Evolutionary conservation across 345 rosid species (phyloP).

Genomic region (Lepidium didymum): DNA sequence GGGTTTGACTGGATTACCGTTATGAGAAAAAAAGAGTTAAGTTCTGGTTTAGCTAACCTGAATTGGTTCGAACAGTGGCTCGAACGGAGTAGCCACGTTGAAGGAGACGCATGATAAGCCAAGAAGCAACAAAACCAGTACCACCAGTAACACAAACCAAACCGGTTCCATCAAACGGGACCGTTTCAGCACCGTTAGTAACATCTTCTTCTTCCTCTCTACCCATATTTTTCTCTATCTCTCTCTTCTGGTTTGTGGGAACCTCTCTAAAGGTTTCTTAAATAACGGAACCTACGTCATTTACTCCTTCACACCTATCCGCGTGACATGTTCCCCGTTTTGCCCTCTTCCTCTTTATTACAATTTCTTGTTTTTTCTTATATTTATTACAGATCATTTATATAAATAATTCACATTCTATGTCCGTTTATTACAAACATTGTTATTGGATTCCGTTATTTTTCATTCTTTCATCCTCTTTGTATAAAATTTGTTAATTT

Average conservation of each 20-base stretch:
- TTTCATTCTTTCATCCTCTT: slow-evolving; percentile 27
- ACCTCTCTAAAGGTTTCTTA: slow-evolving; percentile 29
- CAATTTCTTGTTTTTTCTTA: background rate
- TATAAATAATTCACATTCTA: slow-evolving; percentile 26
- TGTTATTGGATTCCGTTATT: slow-evolving; percentile 36
- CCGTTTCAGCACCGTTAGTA: slow-evolving; percentile 17
- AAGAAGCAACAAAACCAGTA: slow-evolving; percentile 48
- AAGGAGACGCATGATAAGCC: slow-evolving; percentile 53
- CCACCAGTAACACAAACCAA: slow-evolving; percentile 54
- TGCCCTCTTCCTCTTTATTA: slow-evolving; percentile 30
- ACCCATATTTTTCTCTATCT: slow-evolving; percentile 5
- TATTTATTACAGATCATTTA: slow-evolving; percentile 23
- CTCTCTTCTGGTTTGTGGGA: slow-evolving; percentile 21
- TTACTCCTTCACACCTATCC: slow-evolving; percentile 31
- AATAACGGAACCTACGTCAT: slow-evolving; percentile 39
- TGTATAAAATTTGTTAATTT: background rate
- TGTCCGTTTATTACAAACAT: slow-evolving; percentile 36
- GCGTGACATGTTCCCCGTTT: slow-evolving; percentile 39
- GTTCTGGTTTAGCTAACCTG: slow-evolving; percentile 11
- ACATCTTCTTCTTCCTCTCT: slow-evolving; percentile 22
- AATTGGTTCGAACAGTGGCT: slow-evolving; percentile 39
- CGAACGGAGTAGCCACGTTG: slow-evolving; percentile 43
- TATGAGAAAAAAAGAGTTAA: too few relatives aligned
- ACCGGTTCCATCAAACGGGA: slow-evolving; percentile 23
- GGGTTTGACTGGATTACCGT: too few relatives aligned